Base-by-base conservation (phyloP, 495 filamentous ascomycete genomes). In the Jackrogersella multiformis region DNA sequence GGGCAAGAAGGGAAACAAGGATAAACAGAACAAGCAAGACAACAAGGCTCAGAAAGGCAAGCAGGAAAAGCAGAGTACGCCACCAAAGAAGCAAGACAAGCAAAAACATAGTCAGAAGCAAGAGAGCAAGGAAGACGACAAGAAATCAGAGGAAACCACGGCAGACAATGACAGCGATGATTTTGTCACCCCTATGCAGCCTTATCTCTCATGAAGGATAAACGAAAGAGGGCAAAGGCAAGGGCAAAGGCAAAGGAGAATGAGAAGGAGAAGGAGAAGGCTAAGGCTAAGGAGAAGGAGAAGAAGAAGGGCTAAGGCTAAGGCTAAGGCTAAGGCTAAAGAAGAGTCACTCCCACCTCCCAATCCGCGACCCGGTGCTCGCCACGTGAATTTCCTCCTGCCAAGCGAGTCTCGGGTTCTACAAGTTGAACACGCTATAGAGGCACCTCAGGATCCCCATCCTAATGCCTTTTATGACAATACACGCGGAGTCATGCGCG, bases 381-480 rank as follows among this genome's bases (percentile, higher is more conserved):
- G 56, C 13, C 69, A 73, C 6, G 61, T 66, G 0, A 67, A 76
- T 45, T 70, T 78, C 53, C 71, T 83, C 36, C 46, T 77, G 54
- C 77, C 77, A 23, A 45, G 66, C 34, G 69, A 74, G n/a, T 66
- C 77, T 28, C 71, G 76, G 9, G 73, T 81, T 6, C 39, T 84
- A 18, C 65, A 80, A 18, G 66, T 82, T 5, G 82, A 84, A 60
- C 80, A 83, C 52, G 64, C 73, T 7, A 56, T 81, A 5, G 77
- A 83, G 35, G 71, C 74, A 21, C 56, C 70, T n/a, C 49, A 70
- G 0, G 81, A 83, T 57, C 79, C 81, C 16, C 75, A 73, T 0
- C 83, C 83, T 16, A 85, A 85, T 62, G 79, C 83, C 20, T 85
- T 82, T 70, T 78, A 79, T 49, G 81, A 84, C 60, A 56, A 68